Base-by-base conservation (phyloP, 2,329 filamentous ascomycete genomes). In the Hymenoscyphus fructigenus region DNA sequence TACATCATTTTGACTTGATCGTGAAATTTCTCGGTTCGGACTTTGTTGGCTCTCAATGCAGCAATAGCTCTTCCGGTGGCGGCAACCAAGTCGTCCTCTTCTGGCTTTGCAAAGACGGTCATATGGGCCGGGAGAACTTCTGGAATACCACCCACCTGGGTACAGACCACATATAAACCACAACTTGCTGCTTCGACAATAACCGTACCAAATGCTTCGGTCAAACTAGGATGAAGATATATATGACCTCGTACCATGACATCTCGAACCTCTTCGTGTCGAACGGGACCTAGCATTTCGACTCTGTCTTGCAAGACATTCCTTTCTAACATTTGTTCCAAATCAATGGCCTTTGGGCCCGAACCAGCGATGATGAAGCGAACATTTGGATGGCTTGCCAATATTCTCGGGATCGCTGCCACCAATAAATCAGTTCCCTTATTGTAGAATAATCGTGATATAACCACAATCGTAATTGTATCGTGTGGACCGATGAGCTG, bases 1-100 rank as follows among this genome's bases (percentile, higher is more conserved):
- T 99, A 99, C 95, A 98, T 98, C 81, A 91, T 91, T 78, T 94
- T 93, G 68, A 99, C 95, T 77, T 98, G 91, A 70, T 97, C 94
- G 76, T 99, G 95, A 75, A 99, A 99, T 53, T 90, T 87, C 76
- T 98, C 94, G 0, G 95, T 96, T 68, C 92, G 88, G 32, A 99
- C 90, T 72, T 90, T 92, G 71, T 93, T 94, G 5, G 90, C 90
- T 56, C 94, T 88, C 63, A 99, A 83, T 34, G 91, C 90, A 0
- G 88, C 90, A 67, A 99, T 98, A 20, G 96, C 95, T 70, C 89
- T 90, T 20, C 92, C 91, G 0, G 96, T 97, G 3, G 94, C 95
- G 53, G 88, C 84, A 0, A 99, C 94, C 12, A 99, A 82, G 74
- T 98, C 94, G 75, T 98, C 93, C 76, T 98, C 95, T 74, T 99